Conservation (phyloP, 805 yeast species). For the Kuraishia capsulata region DNA sequence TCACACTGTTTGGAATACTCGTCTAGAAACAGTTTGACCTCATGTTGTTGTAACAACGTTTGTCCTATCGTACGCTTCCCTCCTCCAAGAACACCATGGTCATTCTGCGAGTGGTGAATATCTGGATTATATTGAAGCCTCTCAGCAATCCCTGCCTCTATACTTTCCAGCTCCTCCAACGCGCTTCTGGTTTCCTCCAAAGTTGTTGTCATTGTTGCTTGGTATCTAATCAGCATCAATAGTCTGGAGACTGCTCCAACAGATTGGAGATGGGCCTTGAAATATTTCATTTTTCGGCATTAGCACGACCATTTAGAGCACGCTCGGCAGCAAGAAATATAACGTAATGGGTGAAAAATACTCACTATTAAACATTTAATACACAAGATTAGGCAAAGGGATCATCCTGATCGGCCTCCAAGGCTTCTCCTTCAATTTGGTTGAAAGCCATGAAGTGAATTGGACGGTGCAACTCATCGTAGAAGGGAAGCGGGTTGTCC, state of each 20-base stretch:
- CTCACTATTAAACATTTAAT: no score
- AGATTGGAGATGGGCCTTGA: not conserved
- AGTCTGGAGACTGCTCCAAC: no score
- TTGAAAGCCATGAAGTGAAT: slow-evolving; percentile 73
- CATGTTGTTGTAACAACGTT: slow-evolving; percentile 57
- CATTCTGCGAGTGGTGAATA: slow-evolving; percentile 15
- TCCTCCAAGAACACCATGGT: slow-evolving; percentile 19
- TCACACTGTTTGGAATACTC: slow-evolving; percentile 29
- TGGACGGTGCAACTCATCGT: slow-evolving; percentile 83
- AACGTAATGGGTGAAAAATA: no score
- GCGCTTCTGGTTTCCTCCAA: slow-evolving; percentile 28
- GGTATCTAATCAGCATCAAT: no score
- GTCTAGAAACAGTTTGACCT: slow-evolving; percentile 41
- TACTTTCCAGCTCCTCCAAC: slow-evolving; percentile 59
- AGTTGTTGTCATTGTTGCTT: slow-evolving; percentile 12
- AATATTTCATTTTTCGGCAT: not conserved
- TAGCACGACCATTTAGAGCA: no score
- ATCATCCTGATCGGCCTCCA: slow-evolving; percentile 64
- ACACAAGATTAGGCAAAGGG: slow-evolving; percentile 37
- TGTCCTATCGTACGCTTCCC: slow-evolving; percentile 40
- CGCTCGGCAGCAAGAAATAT: no score
- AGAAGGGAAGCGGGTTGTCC: slow-evolving; percentile 76
- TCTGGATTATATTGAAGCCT: slow-evolving; percentile 57
- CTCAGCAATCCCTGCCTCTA: slow-evolving; percentile 57
- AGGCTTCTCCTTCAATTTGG: slow-evolving; percentile 43